These are phyloP conservation scores for Taphrina wiesneri DNA, from an alignment of 1,139 yeast species.

Conservation along the genomic window DNA sequence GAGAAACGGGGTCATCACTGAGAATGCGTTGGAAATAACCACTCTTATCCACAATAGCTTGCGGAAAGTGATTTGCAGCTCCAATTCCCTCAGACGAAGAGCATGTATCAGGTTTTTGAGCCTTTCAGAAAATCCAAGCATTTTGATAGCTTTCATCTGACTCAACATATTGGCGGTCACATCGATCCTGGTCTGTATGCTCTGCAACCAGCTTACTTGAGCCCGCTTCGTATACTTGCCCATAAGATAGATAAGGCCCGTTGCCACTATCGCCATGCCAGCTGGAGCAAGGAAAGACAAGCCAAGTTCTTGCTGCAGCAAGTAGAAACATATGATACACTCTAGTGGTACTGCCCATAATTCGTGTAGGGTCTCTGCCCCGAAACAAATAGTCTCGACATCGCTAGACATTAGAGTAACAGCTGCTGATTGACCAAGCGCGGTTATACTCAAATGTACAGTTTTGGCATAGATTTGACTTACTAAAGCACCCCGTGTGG, in stretches of 20 bases:
- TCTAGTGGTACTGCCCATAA: conserved; percentile 66
- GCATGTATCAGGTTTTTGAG: conserved; percentile 53
- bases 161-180: conserved; percentile 64
- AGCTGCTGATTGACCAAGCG: conserved; percentile 64
- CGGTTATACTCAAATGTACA: conserved; percentile 59
- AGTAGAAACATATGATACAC: conserved; percentile 60
- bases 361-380: conserved; percentile 68
- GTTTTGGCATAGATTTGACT: conserved; percentile 69
- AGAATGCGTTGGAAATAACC: conserved; percentile 60
- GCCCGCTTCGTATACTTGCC: not conserved
- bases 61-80: conserved; percentile 38
- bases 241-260: not conserved
- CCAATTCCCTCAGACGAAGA: conserved; percentile 53
- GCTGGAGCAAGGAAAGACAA: conserved; percentile 68
- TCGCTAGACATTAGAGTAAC: conserved; percentile 81
- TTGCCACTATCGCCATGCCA: conserved; percentile 46
- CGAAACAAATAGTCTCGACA: conserved; percentile 69
- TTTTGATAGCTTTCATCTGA: conserved; percentile 67
- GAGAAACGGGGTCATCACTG: conserved; percentile 61
- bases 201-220: not conserved
- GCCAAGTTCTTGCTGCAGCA: conserved; percentile 69
- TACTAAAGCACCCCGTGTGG: conserved; percentile 57
- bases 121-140: conserved; percentile 77
- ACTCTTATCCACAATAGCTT: conserved; percentile 53
- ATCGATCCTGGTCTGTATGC: conserved; percentile 61